phyloP scores from a whole-genome alignment of 306 rosid genomes.

The Vigna hirtella region DNA sequence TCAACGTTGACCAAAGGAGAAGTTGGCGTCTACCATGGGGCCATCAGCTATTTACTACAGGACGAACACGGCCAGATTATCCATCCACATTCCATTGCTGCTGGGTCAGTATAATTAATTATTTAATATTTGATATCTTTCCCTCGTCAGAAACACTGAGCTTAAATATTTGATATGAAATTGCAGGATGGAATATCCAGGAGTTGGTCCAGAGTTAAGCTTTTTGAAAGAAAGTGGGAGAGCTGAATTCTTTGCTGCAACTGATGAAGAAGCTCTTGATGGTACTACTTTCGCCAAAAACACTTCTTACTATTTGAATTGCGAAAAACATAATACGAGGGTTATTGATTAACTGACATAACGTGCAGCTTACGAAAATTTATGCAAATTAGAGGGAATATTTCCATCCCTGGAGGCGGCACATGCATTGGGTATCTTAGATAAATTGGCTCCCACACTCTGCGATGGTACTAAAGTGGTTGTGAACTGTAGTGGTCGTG shows the following conservation, averaged over 20 bases:
- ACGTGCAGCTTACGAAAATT: constrained; percentile 57
- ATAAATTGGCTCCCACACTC: constrained; percentile 55
- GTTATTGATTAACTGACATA: not conserved
- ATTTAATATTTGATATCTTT: no score
- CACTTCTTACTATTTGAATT: no score
- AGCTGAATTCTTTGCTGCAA: constrained; percentile 59
- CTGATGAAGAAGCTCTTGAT: constrained; percentile 69
- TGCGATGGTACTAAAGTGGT: constrained; percentile 51
- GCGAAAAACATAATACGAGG: no score
- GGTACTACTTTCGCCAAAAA: constrained; percentile 40
- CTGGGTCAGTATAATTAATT: constrained; percentile 44
- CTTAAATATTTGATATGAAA: no score
- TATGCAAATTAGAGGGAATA: constrained; percentile 77
- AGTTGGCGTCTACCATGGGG: constrained; percentile 73
- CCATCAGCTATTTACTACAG: constrained; percentile 63
- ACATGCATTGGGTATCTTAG: constrained; percentile 69
- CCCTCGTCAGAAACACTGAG: no score
- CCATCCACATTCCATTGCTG: constrained; percentile 64
- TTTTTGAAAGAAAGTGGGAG: constrained; percentile 69
- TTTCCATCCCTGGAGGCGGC: constrained; percentile 67
- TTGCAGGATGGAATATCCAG: constrained; percentile 74
- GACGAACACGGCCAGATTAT: constrained; percentile 69
- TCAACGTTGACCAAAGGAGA: constrained; percentile 63
- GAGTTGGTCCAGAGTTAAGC: constrained; percentile 80
- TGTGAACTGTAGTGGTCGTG: constrained; percentile 70